phyloP scores from a whole-genome alignment of 2,329 filamentous ascomycete genomes.

The Arthrobotrys sinensis region DNA sequence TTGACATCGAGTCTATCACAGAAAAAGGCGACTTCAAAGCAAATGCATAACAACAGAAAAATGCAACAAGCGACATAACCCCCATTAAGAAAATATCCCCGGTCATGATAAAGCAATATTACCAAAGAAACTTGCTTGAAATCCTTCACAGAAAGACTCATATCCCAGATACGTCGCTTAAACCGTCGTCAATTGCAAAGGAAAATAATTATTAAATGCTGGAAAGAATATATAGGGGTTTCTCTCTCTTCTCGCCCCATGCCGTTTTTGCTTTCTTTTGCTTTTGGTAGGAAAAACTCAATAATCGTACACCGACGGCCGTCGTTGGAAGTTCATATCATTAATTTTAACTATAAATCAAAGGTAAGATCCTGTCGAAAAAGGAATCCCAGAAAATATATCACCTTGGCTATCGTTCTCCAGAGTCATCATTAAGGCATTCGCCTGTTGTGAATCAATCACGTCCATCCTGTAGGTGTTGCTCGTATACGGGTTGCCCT shows the following conservation, averaged over 20 bases:
- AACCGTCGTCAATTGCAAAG: constrained; percentile 21
- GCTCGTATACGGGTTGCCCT: constrained; percentile 55
- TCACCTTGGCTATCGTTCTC: constrained; percentile 61
- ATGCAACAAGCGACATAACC: constrained; percentile 29
- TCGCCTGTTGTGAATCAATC: constrained; percentile 55
- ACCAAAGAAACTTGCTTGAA: constrained; percentile 17
- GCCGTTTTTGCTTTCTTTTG: constrained; percentile 25
- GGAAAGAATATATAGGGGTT: constrained; percentile 19
- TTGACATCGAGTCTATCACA: constrained; percentile 54
- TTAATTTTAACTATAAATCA: constrained; percentile 61
- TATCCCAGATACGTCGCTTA: constrained; percentile 51
- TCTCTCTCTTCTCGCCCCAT: not conserved
- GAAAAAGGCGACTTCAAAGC: not conserved
- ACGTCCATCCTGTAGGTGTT: constrained; percentile 60
- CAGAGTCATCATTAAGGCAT: constrained; percentile 60
- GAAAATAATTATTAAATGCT: constrained; percentile 38
- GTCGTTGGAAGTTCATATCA: constrained; percentile 60
- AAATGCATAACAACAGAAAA: constrained; percentile 15
- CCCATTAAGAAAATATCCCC: constrained; percentile 33
- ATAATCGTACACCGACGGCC: constrained; percentile 61
- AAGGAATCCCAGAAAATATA: constrained; percentile 62
- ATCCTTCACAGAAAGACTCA: constrained; percentile 34
- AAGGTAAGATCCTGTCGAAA: constrained; percentile 62
- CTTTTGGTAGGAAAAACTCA: constrained; percentile 48
- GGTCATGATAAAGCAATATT: constrained; percentile 34